phyloP scores from a whole-genome alignment of 441 rosid species.

The Arabidopsis lyrata region DNA sequence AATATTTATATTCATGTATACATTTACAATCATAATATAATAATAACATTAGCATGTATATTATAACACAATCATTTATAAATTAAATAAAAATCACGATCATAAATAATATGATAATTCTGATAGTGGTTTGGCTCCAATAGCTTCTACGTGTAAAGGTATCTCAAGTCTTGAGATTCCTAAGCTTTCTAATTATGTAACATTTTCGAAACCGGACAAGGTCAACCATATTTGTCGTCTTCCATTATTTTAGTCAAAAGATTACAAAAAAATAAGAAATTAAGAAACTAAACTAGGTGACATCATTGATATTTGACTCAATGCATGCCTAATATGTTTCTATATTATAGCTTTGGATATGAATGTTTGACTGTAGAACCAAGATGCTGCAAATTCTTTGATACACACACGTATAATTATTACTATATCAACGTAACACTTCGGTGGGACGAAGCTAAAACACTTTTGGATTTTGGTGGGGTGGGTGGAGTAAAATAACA shows the following conservation, averaged over 20 bases:
- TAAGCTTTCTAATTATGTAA: not conserved
- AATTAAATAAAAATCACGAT: not conserved
- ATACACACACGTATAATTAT: not conserved
- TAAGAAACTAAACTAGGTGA: not conserved
- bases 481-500: conserved; percentile 19
- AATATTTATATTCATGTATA: not conserved
- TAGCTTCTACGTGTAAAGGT: conserved; percentile 39
- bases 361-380: conserved; percentile 25
- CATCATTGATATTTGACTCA: conserved; percentile 14
- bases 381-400: conserved; percentile 32
- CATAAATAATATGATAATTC: conserved; percentile 2
- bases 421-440: not conserved
- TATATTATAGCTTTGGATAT: conserved; percentile 36
- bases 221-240: conserved; percentile 35
- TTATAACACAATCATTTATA: not conserved
- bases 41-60: not conserved
- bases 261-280: not conserved
- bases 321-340: not conserved
- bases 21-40: not conserved
- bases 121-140: conserved; percentile 5
- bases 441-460: conserved; percentile 18
- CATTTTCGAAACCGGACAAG: conserved; percentile 18
- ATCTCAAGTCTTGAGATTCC: conserved; percentile 38
- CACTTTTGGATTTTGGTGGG: conserved; percentile 16
- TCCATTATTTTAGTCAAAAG: conserved; percentile 22